phyloP scores from a whole-genome alignment of 345 rosid genomes.

The Rhizophora mangle region DNA sequence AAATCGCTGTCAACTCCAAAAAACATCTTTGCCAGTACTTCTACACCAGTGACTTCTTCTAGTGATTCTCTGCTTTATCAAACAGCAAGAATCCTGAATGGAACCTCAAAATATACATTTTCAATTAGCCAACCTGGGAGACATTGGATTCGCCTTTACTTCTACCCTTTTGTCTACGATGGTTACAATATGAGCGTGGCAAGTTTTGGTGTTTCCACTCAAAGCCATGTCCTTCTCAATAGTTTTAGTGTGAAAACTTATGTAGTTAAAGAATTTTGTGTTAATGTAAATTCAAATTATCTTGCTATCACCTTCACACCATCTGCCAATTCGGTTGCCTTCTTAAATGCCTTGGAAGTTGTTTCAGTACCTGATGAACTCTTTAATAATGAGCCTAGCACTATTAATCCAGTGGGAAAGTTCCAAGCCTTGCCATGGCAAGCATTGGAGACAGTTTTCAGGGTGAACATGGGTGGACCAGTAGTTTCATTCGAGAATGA shows the following conservation, averaged over 20 bases:
- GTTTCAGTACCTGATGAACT: constrained; percentile 67
- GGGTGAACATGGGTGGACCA: constrained; percentile 93
- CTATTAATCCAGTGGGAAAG: constrained; percentile 23
- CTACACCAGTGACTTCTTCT: constrained; percentile 32
- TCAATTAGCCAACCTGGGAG: constrained; percentile 50
- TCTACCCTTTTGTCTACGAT: constrained; percentile 54
- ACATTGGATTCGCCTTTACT: constrained; percentile 88
- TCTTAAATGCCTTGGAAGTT: constrained; percentile 73
- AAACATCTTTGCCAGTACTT: constrained; percentile 39
- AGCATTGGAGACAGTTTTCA: constrained; percentile 68
- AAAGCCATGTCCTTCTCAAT: constrained; percentile 49
- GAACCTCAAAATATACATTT: constrained; percentile 60
- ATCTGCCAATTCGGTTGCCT: constrained; percentile 52
- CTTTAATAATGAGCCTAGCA: constrained; percentile 34
- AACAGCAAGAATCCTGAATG: constrained; percentile 68
- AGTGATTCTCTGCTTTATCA: constrained; percentile 53
- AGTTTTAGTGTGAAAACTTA: constrained; percentile 36
- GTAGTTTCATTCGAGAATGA: constrained; percentile 48
- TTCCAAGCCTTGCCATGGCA: constrained; percentile 50
- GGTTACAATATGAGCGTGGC: constrained; percentile 54
- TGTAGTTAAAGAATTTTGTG: constrained; percentile 62
- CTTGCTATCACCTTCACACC: constrained; percentile 68
- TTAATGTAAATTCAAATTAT: constrained; percentile 41
- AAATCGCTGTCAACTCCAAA: constrained; percentile 45
- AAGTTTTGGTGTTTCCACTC: constrained; percentile 55